These are phyloP conservation scores for Leishmania gerbilli DNA, from an alignment of 208 protist species.

Conservation along the genomic window DNA sequence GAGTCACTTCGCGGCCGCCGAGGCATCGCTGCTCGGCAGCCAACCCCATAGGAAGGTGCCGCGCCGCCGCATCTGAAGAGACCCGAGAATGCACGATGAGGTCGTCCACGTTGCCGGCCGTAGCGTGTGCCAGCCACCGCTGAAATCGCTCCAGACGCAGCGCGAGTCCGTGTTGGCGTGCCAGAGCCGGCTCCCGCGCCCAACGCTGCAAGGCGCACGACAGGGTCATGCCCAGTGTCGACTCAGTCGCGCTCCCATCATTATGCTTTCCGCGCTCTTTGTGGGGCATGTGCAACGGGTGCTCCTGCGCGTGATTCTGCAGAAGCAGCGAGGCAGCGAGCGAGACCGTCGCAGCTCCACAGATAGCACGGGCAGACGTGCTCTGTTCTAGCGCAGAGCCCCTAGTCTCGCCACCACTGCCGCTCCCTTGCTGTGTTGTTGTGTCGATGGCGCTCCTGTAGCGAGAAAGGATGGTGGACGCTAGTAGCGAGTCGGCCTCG, in stretches of 20 bases:
- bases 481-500: not conserved
- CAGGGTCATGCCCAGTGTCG: not conserved
- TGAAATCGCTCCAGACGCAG: slow-evolving; percentile 9
- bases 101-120: not conserved
- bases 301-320: not conserved
- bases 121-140: slow-evolving; percentile 5
- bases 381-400: not conserved
- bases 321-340: slow-evolving; percentile 9
- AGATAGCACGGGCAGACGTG: not conserved
- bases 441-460: not conserved
- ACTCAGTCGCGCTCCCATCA: not conserved
- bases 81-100: not conserved
- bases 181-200: not conserved
- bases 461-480: not conserved
- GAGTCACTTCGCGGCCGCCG: not conserved
- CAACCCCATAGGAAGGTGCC: not conserved
- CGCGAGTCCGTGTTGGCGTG: slow-evolving; percentile 2
- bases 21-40: not conserved
- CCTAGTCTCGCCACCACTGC: not conserved
- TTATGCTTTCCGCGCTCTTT: not conserved
- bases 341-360: not conserved
- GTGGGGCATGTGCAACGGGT: not conserved
- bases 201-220: not conserved
- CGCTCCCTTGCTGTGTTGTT: no score
- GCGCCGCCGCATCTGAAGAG: not conserved